Evolutionary conservation across 805 yeast species (phyloP).

Genomic region (Geotrichum ghanense): DNA sequence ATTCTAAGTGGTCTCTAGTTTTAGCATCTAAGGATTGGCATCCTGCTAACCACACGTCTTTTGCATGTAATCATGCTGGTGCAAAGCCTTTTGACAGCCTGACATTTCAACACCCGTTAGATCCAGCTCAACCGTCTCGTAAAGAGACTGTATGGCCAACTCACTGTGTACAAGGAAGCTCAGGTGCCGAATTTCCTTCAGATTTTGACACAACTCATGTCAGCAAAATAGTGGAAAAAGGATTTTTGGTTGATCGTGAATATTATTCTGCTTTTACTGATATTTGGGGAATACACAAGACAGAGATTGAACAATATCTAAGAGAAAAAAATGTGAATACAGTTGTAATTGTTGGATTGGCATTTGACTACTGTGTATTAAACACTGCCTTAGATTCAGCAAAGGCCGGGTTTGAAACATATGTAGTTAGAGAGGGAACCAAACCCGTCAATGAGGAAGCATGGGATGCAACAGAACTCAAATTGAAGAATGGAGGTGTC

Average conservation of each 20-base stretch:
- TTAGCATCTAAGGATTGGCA: conserved; percentile 87
- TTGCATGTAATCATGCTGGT: conserved; percentile 55
- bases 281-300: conserved; percentile 58
- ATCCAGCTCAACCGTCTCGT: conserved; percentile 20
- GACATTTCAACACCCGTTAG: conserved; percentile 40
- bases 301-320: conserved; percentile 48
- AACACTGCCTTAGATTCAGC: conserved; percentile 65
- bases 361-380: conserved; percentile 78
- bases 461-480: neutral
- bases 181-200: conserved; percentile 53
- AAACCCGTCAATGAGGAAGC: conserved; percentile 25
- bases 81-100: conserved; percentile 39
- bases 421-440: conserved; percentile 46
- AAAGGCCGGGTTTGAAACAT: conserved; percentile 48
- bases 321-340: conserved; percentile 37
- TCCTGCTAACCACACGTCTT: conserved; percentile 65
- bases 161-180: conserved; percentile 68
- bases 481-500: neutral
- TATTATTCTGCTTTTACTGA: conserved; percentile 83
- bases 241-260: conserved; percentile 60
- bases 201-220: conserved; percentile 30
- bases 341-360: conserved; percentile 70
- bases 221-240: conserved; percentile 53
- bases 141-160: conserved; percentile 72
- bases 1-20: conserved; percentile 44